A percentile compares a stretch with the other conserved stretches of the same genome.
phyloP scores from a whole-genome alignment of 306 rosid genomes.

The Heteromeles arbutifolia region DNA sequence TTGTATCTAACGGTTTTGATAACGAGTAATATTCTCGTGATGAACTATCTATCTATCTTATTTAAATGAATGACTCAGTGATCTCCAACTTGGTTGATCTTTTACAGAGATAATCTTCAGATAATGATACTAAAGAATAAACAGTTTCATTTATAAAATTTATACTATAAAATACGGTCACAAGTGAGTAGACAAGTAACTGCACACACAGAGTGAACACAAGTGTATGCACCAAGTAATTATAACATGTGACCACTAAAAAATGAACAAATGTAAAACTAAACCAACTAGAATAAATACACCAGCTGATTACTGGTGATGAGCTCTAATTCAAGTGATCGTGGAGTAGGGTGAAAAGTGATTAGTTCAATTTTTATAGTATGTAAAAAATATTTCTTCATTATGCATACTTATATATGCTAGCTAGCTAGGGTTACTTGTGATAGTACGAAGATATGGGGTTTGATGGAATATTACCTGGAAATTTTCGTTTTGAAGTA shows the following conservation, averaged over 20 bases:
- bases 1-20: background rate
- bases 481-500: slow-evolving; percentile 70
- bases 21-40: too few relatives aligned
- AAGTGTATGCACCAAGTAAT: background rate
- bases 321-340: background rate
- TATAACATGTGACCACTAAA: background rate
- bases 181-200: too few relatives aligned
- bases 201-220: background rate
- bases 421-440: background rate
- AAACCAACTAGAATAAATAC: background rate
- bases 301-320: background rate
- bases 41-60: too few relatives aligned
- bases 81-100: background rate
- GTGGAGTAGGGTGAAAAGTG: background rate
- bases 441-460: background rate
- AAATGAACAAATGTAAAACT: background rate
- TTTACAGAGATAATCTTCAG: too few relatives aligned
- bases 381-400: background rate
- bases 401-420: background rate
- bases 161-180: too few relatives aligned
- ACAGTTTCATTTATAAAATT: too few relatives aligned
- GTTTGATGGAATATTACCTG: slow-evolving; percentile 43
- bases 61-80: too few relatives aligned
- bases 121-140: too few relatives aligned
- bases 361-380: background rate